Conservation (phyloP, 352 stramenopile genomes). For the Chloridella minuta region DNA sequence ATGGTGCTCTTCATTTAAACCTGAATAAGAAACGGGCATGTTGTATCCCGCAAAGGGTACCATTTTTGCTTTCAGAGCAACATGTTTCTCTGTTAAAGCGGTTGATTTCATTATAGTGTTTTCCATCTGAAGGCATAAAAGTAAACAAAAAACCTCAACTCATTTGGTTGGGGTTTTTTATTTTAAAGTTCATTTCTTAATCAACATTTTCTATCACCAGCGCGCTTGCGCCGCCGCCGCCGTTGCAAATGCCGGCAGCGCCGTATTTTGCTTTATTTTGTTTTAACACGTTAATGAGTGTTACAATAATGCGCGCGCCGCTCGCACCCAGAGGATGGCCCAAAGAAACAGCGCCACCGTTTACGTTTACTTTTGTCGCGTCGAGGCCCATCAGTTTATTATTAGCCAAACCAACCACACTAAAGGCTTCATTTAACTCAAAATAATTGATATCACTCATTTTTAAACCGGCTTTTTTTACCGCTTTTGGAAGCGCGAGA, state of each 20-base stretch:
- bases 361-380: slow-evolving; percentile 62
- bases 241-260: slow-evolving; percentile 74
- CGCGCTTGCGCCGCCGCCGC: slow-evolving; percentile 60
- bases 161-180: too few relatives aligned
- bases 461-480: slow-evolving; percentile 50
- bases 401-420: slow-evolving; percentile 72
- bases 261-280: slow-evolving; percentile 50
- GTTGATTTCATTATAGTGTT: background rate
- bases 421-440: slow-evolving; percentile 98
- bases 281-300: slow-evolving; percentile 52
- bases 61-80: background rate
- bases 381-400: slow-evolving; percentile 62
- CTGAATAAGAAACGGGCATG: background rate
- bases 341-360: slow-evolving; percentile 53
- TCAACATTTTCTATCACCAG: slow-evolving; percentile 48
- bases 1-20: background rate
- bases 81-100: background rate
- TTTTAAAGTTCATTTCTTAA: slow-evolving; percentile 5
- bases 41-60: background rate
- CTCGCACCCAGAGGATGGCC: slow-evolving; percentile 47
- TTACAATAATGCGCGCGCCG: slow-evolving; percentile 55
- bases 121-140: too few relatives aligned
- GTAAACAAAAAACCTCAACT: too few relatives aligned
- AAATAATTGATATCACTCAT: slow-evolving; percentile 72
- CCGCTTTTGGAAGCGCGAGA: slow-evolving; percentile 56